phyloP scores from a whole-genome alignment of 495 filamentous ascomycete genomes.

The Lasiosphaeriaceae sp. region DNA sequence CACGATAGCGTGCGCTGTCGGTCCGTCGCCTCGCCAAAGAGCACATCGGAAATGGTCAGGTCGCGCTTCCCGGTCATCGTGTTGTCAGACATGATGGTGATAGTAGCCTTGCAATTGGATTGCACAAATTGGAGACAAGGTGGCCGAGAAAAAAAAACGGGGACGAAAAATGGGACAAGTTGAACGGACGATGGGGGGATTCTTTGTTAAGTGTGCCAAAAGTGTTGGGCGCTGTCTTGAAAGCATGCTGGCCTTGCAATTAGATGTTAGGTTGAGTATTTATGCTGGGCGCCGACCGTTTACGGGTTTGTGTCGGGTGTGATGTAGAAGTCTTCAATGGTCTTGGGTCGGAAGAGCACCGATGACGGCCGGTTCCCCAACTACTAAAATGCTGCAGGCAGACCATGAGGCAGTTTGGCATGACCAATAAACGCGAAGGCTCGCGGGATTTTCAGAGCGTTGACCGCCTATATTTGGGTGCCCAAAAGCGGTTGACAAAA shows the following conservation, averaged over 20 bases:
- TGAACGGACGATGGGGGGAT: neutral
- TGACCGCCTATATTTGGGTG: neutral
- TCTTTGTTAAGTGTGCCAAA: neutral
- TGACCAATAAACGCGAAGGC: neutral
- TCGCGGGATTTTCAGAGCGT: neutral
- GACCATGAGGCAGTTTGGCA: neutral
- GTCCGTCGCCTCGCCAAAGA: constrained; percentile 16
- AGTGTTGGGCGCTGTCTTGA: neutral
- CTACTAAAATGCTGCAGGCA: neutral
- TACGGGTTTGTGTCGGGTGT: too few species aligned
- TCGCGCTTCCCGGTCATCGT: neutral
- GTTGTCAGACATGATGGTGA: neutral
- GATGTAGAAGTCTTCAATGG: too few species aligned
- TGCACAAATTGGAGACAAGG: neutral
- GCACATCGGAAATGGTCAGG: constrained; percentile 4
- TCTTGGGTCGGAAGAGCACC: too few species aligned
- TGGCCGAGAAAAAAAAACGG: neutral
- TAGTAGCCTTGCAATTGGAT: neutral
- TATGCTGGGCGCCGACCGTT: neutral
- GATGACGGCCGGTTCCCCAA: neutral
- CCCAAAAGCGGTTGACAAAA: too few species aligned
- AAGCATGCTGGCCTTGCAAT: neutral
- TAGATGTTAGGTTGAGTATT: neutral
- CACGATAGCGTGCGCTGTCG: constrained; percentile 18
- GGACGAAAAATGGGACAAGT: neutral